Percentiles rank a stretch among this genome's conserved stretches.
phyloP scores from a whole-genome alignment of 768 basidiomycete genomes.

The Dictyophora rubrovolvata region DNA sequence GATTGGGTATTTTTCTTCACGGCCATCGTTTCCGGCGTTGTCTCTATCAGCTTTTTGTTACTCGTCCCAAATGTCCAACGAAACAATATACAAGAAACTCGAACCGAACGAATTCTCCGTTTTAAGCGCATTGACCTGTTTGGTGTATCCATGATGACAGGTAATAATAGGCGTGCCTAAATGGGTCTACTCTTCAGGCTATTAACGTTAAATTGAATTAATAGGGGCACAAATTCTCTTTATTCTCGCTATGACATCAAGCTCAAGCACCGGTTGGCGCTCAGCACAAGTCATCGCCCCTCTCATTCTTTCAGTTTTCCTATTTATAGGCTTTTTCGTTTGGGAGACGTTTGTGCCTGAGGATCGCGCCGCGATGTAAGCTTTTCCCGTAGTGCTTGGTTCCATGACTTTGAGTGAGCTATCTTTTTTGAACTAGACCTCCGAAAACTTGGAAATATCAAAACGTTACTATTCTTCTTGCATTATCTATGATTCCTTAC shows the following conservation, averaged over 20 bases:
- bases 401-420: no score
- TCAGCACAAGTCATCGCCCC: slow-evolving; percentile 34
- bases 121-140: slow-evolving; percentile 27
- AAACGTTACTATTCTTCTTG: slow-evolving; percentile 32
- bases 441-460: slow-evolving; percentile 32
- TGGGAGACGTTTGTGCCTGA: slow-evolving; percentile 36
- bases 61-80: slow-evolving; percentile 23
- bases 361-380: slow-evolving; percentile 34
- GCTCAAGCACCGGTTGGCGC: slow-evolving; percentile 40
- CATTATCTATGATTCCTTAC: slow-evolving; percentile 28
- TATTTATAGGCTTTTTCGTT: slow-evolving; percentile 35
- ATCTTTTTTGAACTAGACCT: no score
- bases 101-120: not conserved
- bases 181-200: not conserved
- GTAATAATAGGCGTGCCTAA: no score
- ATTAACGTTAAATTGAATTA: not conserved
- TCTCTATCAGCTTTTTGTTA: slow-evolving; percentile 22
- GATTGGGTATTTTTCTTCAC: slow-evolving; percentile 44
- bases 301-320: slow-evolving; percentile 33
- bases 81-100: not conserved
- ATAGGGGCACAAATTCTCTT: slow-evolving; percentile 19
- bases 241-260: slow-evolving; percentile 29
- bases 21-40: slow-evolving; percentile 27
- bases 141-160: slow-evolving; percentile 28
- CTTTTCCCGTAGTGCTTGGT: not conserved